Conservation (phyloP, 106 monocot genomes). For the Acorus calamus region DNA sequence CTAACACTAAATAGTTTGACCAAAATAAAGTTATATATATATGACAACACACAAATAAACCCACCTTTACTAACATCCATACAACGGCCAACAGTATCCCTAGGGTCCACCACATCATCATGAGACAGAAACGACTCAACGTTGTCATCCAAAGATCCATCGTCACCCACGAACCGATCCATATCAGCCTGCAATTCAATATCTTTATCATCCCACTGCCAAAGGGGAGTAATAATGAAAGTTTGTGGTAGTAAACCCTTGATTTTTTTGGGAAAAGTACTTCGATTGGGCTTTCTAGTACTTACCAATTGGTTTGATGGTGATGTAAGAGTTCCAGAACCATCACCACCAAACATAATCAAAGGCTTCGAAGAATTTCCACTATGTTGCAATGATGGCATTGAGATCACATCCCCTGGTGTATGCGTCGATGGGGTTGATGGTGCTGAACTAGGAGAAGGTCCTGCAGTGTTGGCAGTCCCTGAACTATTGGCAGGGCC, state of each 20-base stretch:
- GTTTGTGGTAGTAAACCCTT: background rate
- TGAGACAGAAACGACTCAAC: conserved; percentile 97
- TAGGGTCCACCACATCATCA: conserved; percentile 69
- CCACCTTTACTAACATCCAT: conserved; percentile 76
- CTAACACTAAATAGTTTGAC: too few relatives aligned
- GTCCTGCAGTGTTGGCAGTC: too few relatives aligned
- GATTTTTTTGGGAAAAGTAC: background rate
- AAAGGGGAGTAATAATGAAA: background rate
- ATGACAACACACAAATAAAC: background rate
- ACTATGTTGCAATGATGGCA: background rate
- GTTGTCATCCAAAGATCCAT: conserved; percentile 78
- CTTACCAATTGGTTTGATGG: conserved; percentile 68
- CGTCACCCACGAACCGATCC: conserved; percentile 60
- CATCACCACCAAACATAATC: conserved; percentile 68
- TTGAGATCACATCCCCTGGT: background rate
- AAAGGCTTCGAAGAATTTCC: conserved; percentile 57
- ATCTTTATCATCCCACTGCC: conserved; percentile 27
- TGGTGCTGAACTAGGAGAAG: too few relatives aligned
- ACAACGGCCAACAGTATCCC: conserved; percentile 55
- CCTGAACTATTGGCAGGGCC: background rate
- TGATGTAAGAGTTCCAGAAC: conserved; percentile 57
- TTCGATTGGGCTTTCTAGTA: background rate
- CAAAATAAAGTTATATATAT: too few relatives aligned
- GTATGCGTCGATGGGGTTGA: too few relatives aligned
- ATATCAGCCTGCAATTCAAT: conserved; percentile 49